A percentile compares a stretch with the other conserved stretches of the same genome.
Conservation (phyloP, 2,329 filamentous ascomycete genomes). For the Arthrobotrys sinensis region DNA sequence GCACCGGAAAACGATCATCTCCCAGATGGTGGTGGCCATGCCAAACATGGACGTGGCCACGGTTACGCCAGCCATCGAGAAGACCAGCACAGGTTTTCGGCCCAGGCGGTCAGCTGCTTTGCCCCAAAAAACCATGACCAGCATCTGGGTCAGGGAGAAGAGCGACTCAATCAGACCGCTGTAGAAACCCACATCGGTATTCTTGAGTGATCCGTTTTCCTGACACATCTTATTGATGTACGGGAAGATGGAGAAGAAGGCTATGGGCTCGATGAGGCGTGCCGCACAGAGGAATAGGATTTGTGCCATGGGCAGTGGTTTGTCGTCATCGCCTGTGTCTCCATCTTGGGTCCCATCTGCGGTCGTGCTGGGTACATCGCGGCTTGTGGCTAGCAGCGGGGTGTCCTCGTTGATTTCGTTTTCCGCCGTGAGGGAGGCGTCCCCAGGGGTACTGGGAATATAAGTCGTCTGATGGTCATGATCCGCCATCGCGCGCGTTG, state of each 20-base stretch:
- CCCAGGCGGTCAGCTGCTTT: conserved; percentile 78
- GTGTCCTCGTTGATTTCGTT: no score
- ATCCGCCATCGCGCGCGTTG: no score
- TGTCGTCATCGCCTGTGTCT: conserved; percentile 67
- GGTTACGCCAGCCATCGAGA: conserved; percentile 77
- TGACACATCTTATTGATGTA: conserved; percentile 85
- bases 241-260: conserved; percentile 87
- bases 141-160: conserved; percentile 82
- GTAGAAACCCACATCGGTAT: conserved; percentile 84
- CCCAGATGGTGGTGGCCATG: conserved; percentile 76
- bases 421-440: no score
- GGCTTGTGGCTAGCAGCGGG: no score
- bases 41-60: conserved; percentile 78
- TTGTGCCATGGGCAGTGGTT: conserved; percentile 75
- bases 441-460: no score
- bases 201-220: conserved; percentile 75
- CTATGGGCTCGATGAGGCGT: conserved; percentile 80
- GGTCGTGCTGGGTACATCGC: no score
- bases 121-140: conserved; percentile 84
- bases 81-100: conserved; percentile 80
- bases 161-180: conserved; percentile 81
- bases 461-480: no score
- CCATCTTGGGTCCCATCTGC: conserved; percentile 9
- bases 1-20: conserved; percentile 82
- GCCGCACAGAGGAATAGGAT: conserved; percentile 81